phyloP scores from a whole-genome alignment of 2,329 filamentous ascomycete genomes.

The Blastomyces emzantsi region DNA sequence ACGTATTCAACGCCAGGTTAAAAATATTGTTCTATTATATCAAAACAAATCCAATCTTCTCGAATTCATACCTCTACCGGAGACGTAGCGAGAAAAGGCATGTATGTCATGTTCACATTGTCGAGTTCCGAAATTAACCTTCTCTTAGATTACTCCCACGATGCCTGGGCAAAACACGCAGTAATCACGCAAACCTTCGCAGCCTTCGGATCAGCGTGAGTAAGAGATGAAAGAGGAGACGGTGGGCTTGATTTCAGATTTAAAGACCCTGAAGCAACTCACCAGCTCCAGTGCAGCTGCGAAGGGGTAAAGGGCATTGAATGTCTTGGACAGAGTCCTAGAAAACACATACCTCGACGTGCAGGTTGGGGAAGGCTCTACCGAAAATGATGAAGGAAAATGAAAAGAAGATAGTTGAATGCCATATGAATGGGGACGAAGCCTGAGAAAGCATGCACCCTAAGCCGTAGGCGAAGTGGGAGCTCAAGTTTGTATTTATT shows the following conservation, averaged over 20 bases:
- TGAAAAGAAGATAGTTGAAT: neutral
- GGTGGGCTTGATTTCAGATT: neutral
- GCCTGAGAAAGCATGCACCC: neutral
- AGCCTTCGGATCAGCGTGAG: too few species aligned
- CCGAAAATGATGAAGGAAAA: neutral
- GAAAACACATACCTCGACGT: neutral
- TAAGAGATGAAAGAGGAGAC: too few species aligned
- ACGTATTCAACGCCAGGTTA: too few species aligned
- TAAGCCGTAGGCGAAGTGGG: neutral
- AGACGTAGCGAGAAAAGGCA: too few species aligned
- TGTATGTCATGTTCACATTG: too few species aligned
- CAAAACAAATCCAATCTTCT: too few species aligned
- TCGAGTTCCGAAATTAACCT: too few species aligned
- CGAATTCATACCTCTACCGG: too few species aligned
- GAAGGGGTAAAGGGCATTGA: neutral
- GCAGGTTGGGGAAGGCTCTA: neutral
- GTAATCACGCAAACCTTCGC: too few species aligned
- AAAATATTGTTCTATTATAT: too few species aligned
- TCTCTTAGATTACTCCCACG: too few species aligned
- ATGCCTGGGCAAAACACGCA: too few species aligned
- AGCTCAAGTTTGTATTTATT: neutral
- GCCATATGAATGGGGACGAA: neutral
- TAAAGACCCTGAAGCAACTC: neutral
- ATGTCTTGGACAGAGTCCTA: neutral
- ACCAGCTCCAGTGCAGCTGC: neutral